Base-by-base conservation (phyloP, 495 filamentous ascomycete species). In the Haplographium delicatum region DNA sequence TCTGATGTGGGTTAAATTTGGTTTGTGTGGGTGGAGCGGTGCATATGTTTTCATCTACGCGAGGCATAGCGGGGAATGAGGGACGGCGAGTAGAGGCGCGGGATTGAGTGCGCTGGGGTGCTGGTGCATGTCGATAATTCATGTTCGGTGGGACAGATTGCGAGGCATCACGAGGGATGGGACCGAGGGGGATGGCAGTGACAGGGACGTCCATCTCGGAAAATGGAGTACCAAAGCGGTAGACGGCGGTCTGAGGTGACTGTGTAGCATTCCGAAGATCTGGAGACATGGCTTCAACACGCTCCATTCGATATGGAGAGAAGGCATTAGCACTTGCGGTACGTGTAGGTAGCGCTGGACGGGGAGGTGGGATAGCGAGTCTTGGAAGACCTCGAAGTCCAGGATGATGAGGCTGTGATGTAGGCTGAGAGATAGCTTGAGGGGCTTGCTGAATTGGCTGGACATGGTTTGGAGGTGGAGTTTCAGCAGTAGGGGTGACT, bases 91-190 rank as follows among this genome's bases (percentile, higher is more conserved):
- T 66, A 15, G 82, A 82, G 50, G 65, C 74, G 65, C 67, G 73
- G 39, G 67, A 83, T 65, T 62, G 76, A 57, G 70, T 81, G 15
- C 75, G 75, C 19, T 40, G 61, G 47, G 31, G 54, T 25, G 44
- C 52, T 53, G 39, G 58, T 19, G 60, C 57, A 50, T 58, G 62
- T 43, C 84, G 78, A 70, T 80, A 88, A 60, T 74, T 73, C 89
- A 97, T 96, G 65, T 95, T 81, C 4, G 93, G 91, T 18, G 93
- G 93, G 0, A 96, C 93, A 1, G 91, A 96, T 58, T 95, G 88
- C 4, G 88, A 91, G 8, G 68, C 67, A 44, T 86, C 80, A 2
- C 93, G 82, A 5, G 79, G 73, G 37, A 91, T 70, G 2, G 85
- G 84, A 0, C 82, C 84, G 2, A 82, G 50, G 0, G 81, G 81